These are phyloP conservation scores for Dothistroma septosporum DNA, from an alignment of 2,329 filamentous ascomycete genomes.

Conservation along the genomic window DNA sequence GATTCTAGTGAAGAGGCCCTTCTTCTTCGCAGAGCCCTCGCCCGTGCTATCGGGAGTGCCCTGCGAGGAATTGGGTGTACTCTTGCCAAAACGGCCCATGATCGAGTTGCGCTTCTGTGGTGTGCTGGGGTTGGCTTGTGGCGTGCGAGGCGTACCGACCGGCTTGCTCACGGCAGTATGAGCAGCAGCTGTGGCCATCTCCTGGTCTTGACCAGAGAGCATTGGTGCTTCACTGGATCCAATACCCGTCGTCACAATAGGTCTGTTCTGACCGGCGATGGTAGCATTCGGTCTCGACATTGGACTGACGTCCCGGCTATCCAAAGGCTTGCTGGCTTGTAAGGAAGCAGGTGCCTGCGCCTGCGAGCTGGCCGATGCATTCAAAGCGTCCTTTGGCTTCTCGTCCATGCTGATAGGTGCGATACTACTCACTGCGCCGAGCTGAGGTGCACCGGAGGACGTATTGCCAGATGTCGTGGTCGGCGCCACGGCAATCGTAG, in stretches of 20 bases:
- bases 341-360: conserved; percentile 12
- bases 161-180: conserved; percentile 15
- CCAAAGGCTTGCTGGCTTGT: conserved; percentile 20
- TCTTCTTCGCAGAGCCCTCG: conserved; percentile 44
- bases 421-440: conserved; percentile 25
- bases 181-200: background rate
- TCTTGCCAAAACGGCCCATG: conserved; percentile 30
- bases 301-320: conserved; percentile 41
- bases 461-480: conserved; percentile 13
- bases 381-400: conserved; percentile 29
- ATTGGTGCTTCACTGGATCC: conserved; percentile 32
- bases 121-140: conserved; percentile 20
- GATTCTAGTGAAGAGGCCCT: conserved; percentile 47
- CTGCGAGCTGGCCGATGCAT: conserved; percentile 34
- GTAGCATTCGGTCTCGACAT: conserved; percentile 34
- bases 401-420: conserved; percentile 28
- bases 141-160: conserved; percentile 27
- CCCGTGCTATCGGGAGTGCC: conserved; percentile 29
- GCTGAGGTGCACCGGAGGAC: conserved; percentile 29
- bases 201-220: conserved; percentile 8
- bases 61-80: conserved; percentile 40
- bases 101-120: conserved; percentile 29
- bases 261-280: conserved; percentile 35
- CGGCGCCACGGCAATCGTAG: conserved; percentile 35
- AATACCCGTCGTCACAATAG: conserved; percentile 40